phyloP scores from a whole-genome alignment of 2,329 filamentous ascomycete species.

The Cercospora sp. region DNA sequence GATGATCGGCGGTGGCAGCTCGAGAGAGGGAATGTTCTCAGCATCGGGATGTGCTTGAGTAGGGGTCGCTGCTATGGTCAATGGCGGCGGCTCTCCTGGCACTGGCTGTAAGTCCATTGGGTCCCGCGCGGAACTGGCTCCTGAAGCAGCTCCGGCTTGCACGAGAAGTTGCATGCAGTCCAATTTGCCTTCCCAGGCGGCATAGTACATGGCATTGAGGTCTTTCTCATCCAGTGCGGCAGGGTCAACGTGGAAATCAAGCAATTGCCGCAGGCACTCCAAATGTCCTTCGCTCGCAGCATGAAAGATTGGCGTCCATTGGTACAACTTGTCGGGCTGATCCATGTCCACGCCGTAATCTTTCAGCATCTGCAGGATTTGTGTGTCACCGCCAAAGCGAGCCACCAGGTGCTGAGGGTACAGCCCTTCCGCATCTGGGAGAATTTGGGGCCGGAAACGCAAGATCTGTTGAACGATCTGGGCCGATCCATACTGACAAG shows the following conservation, averaged over 20 bases:
- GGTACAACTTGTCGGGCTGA: constrained; percentile 91
- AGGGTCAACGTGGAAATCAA: constrained; percentile 76
- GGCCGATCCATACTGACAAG: constrained; percentile 88
- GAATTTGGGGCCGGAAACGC: constrained; percentile 73
- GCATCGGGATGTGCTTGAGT: constrained; percentile 53
- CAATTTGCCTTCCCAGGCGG: constrained; percentile 94
- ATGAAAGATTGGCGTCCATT: constrained; percentile 95
- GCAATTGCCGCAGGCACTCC: constrained; percentile 76
- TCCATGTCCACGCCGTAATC: constrained; percentile 86
- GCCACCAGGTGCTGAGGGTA: constrained; percentile 97
- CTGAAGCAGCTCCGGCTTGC: constrained; percentile 45
- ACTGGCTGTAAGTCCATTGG: constrained; percentile 40
- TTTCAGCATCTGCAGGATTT: constrained; percentile 77
- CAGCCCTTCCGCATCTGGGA: constrained; percentile 93
- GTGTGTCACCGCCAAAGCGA: constrained; percentile 77
- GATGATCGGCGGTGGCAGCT: constrained; percentile 92
- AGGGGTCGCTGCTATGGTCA: constrained; percentile 52
- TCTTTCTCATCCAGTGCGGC: constrained; percentile 88
- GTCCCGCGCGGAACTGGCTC: constrained; percentile 15
- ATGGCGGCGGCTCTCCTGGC: constrained; percentile 46
- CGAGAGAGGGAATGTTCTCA: constrained; percentile 88
- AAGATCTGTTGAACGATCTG: constrained; percentile 83
- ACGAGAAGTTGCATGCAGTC: constrained; percentile 90
- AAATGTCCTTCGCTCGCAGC: constrained; percentile 96
- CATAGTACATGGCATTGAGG: constrained; percentile 95